Evolutionary conservation across 352 stramenopile species (phyloP).

Genomic region (Globisporangium cystogenes): DNA sequence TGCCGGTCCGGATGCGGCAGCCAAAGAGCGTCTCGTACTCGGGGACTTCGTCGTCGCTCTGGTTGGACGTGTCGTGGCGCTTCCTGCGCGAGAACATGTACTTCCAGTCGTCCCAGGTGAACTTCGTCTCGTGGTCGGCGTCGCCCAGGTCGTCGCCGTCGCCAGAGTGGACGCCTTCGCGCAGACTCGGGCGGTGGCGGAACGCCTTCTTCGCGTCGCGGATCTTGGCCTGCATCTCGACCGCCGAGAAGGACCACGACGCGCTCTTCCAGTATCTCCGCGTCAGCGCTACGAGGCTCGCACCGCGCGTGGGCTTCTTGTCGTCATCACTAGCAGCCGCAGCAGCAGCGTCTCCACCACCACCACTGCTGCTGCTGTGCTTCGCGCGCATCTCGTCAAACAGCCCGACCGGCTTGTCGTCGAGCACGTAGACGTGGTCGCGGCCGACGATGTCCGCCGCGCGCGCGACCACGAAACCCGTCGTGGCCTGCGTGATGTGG

Average conservation of each 20-base stretch:
- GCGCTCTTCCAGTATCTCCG: constrained; percentile 10
- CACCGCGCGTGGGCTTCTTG: not conserved
- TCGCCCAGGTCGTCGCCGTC: not conserved
- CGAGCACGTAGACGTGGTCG: constrained; percentile 9
- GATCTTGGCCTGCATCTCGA: constrained; percentile 8
- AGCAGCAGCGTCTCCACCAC: too few species aligned
- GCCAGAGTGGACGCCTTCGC: not conserved
- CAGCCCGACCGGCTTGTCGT: constrained; percentile 2
- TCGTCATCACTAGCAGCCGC: not conserved
- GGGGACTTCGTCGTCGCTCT: not conserved
- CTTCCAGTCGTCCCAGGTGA: constrained; percentile 5
- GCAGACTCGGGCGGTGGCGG: constrained; percentile 1
- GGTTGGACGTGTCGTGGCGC: not conserved
- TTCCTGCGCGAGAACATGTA: constrained; percentile 4
- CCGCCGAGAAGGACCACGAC: constrained; percentile 14
- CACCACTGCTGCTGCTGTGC: not conserved
- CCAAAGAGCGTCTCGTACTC: constrained; percentile 14
- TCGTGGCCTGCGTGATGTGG: constrained; percentile 10
- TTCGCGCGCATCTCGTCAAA: not conserved
- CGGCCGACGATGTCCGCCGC: constrained; percentile 11
- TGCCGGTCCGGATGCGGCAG: constrained; percentile 1
- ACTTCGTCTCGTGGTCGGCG: not conserved
- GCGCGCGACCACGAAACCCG: constrained; percentile 3
- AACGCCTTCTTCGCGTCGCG: constrained; percentile 8
- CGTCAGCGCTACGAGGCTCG: constrained; percentile 5